Evolutionary conservation across 2,329 filamentous ascomycete genomes (phyloP), one percentile per base, ranked within the genome.

Genomic region (Lecanoromycetidae sp.): DNA sequence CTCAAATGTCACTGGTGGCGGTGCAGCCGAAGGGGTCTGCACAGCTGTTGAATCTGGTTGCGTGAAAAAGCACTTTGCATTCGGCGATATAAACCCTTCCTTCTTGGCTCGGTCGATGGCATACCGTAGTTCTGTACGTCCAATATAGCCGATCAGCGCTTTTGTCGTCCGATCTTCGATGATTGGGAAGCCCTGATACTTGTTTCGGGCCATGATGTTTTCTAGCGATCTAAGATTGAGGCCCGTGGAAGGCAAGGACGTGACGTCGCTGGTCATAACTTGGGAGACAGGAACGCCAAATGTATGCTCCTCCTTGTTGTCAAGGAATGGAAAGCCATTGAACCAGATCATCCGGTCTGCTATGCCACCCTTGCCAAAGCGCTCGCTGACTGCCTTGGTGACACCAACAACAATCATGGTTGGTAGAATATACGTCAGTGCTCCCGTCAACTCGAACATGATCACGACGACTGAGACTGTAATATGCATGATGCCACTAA

Each of bases 261-360:
- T 77, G 0, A 88, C 75, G 43, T 84, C 77, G 2, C 75, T 76
- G 1, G 81, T 88, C 88, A 96, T 95, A 54, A 85, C 86, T 53
- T 85, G 78, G 0, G 86, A 91, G 8, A 96, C 91, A 0, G 91
- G 84, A 0, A 96, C 88, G 38, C 88, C 90, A 64, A 96, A 95
- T 44, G 88, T 88, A 65, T 95, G 88, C 48, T 96, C 91, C 64
- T 96, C 90, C 61, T 98, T 98, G 64, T 84, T 93, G 66, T 98
- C 91, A 2, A 98, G 73, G 66, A 93, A 98, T 0, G 91, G 91
- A 59, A 95, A 94, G 1, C 91, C 91, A 57, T 87, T 96, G 67
- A 95, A 94, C 82, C 87, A 94, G 57, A 98, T 98, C 86, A 95
- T 94, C 52, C 87, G 82, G 63, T 98, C 91, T 19, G 91, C 91